phyloP scores from a whole-genome alignment of 495 filamentous ascomycete genomes.

The Penicillium desertorum region DNA sequence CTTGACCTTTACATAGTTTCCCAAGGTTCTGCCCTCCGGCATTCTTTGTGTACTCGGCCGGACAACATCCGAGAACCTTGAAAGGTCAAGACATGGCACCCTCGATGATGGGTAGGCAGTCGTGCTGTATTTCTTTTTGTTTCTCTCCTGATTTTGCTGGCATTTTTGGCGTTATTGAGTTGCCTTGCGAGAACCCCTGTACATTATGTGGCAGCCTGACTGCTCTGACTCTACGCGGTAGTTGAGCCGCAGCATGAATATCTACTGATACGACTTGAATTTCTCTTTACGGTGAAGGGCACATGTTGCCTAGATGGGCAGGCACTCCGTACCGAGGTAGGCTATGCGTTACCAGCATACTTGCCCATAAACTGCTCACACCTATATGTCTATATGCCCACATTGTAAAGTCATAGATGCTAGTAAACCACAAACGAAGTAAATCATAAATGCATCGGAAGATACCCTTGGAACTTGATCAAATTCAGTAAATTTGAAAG shows the following conservation, averaged over 20 bases:
- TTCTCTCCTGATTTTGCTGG: conserved; percentile 21
- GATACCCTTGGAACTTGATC: not conserved
- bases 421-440: conserved; percentile 6
- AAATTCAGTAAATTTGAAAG: conserved; percentile 1
- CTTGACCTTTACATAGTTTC: not conserved
- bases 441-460: not conserved
- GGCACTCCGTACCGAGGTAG: conserved; percentile 3
- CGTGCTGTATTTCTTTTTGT: conserved; percentile 9
- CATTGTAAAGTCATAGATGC: not conserved
- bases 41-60: conserved; percentile 7
- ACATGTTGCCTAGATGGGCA: not conserved
- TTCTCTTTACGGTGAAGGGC: not conserved
- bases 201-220: conserved; percentile 17
- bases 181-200: conserved; percentile 24
- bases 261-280: conserved; percentile 1
- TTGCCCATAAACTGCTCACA: not conserved
- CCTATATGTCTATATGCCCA: not conserved
- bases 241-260: conserved; percentile 8
- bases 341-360: not conserved
- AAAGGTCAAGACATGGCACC: not conserved
- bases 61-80: not conserved
- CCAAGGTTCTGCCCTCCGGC: not conserved
- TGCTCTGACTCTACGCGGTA: conserved; percentile 6
- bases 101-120: not conserved
- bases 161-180: conserved; percentile 40